Evolutionary conservation across 2,329 filamentous ascomycete genomes (phyloP).

Genomic region (Lasiodiplodia gonubiensis): DNA sequence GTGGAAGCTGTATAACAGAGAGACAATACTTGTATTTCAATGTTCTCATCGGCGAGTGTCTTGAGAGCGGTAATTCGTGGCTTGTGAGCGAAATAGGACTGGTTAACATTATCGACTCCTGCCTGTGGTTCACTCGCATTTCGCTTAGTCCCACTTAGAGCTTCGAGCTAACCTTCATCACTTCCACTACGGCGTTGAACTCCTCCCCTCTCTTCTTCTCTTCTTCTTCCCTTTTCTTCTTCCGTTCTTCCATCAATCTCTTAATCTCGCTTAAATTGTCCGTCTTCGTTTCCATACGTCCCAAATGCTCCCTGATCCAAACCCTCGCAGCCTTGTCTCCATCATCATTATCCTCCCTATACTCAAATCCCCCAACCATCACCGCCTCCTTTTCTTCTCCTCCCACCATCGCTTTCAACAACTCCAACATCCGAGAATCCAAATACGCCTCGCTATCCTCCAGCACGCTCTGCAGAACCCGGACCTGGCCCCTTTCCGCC

Average conservation of each 20-base stretch:
- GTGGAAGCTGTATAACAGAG: not conserved
- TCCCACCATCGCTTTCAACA: not conserved
- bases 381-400: not conserved
- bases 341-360: not conserved
- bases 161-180: not conserved
- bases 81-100: not conserved
- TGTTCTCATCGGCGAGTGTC: not conserved
- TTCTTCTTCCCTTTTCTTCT: not conserved
- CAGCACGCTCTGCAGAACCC: not conserved
- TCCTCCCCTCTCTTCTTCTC: not conserved
- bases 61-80: not conserved
- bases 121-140: not conserved
- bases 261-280: not conserved
- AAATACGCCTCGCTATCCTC: not conserved
- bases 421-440: not conserved
- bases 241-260: constrained; percentile 8
- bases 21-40: not conserved
- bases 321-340: not conserved
- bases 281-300: not conserved
- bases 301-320: not conserved
- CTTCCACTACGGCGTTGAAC: not conserved
- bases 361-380: not conserved
- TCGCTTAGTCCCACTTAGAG: not conserved
- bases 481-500: not conserved
- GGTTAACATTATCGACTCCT: not conserved